Conservation (phyloP, 2,329 filamentous ascomycete species). For the Diaporthe ilicicola region DNA sequence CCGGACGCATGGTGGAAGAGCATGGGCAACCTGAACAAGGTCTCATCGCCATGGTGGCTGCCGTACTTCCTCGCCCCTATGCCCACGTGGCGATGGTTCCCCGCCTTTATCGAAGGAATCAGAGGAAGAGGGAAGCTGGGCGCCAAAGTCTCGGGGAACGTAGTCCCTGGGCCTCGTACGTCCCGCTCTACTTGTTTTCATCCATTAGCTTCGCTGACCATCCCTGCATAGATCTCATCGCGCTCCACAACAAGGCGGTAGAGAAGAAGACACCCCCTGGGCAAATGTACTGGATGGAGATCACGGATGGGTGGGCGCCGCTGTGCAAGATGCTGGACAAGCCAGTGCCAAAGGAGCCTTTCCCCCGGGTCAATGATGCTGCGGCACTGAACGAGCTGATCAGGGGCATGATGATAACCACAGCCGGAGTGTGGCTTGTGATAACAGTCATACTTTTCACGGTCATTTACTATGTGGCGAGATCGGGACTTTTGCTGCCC, state of each 20-base stretch:
- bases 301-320: constrained; percentile 29
- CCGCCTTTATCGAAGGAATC: background rate
- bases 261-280: background rate
- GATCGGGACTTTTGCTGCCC: background rate
- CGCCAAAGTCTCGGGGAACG: constrained; percentile 1
- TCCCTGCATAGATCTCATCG: background rate
- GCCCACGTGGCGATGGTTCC: constrained; percentile 9
- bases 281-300: constrained; percentile 15
- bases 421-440: background rate
- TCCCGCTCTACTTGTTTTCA: background rate
- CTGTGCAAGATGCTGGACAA: constrained; percentile 25
- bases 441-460: background rate
- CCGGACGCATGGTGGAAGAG: constrained; percentile 43
- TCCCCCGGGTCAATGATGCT: constrained; percentile 18
- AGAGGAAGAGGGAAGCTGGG: constrained; percentile 1
- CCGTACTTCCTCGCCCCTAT: background rate
- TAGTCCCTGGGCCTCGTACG: constrained; percentile 5
- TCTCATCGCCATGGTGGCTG: background rate
- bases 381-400: constrained; percentile 1
- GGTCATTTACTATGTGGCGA: background rate
- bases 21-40: constrained; percentile 31
- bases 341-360: constrained; percentile 21
- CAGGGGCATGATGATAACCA: background rate
- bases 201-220: background rate
- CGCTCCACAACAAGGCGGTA: background rate